Evolutionary conservation across 1,139 yeast genomes (phyloP), one percentile per base, ranked within the genome.

Genomic region (Pneumocystis sp.): DNA sequence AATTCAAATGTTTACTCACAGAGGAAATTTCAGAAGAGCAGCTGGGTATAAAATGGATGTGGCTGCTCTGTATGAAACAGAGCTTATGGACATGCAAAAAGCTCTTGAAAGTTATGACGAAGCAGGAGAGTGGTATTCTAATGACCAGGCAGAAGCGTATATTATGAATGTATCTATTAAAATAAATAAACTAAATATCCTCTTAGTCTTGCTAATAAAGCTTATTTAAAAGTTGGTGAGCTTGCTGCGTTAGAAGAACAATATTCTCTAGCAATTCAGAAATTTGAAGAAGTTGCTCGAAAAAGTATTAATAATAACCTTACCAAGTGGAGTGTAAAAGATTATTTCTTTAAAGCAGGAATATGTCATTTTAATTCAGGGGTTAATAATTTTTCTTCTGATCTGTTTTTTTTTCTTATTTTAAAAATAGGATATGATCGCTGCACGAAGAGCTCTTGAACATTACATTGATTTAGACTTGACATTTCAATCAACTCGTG

Each of bases 21-120:
- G 90, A 70, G 98, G 98, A 17, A 96, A 91, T 74, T 95, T 93
- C 77, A 84, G 98, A 74, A 82, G 98, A 74, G 96, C 96, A 31
- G 98, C 98, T 25, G 89, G 89, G 74, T 91, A 88, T 76, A 87
- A 93, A 72, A 83, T 87, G 80, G 97, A 93, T 74, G 81, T 93
- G 72, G 98, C 91, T 2, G 93, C 85, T 70, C 76, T 93, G 63
- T 89, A 88, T 74, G 97, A 93, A 75, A 81, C 81, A 63, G 86
- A 84, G 61, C 78, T 87, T 50, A 82, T 82, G 65, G 95, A 91
- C 72, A 75, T 77, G 35, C 79, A 80, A 21, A 82, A 82, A 70
- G 97, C 98, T 2, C 81, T 87, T 65, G 80, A 81, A 67, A 84
- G 93, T 39, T 93, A 87, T 74, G 96, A 90, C 73, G 88, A 87